These are phyloP conservation scores for Somion occarium DNA, from an alignment of 1,284 basidiomycete species.

Conservation along the genomic window DNA sequence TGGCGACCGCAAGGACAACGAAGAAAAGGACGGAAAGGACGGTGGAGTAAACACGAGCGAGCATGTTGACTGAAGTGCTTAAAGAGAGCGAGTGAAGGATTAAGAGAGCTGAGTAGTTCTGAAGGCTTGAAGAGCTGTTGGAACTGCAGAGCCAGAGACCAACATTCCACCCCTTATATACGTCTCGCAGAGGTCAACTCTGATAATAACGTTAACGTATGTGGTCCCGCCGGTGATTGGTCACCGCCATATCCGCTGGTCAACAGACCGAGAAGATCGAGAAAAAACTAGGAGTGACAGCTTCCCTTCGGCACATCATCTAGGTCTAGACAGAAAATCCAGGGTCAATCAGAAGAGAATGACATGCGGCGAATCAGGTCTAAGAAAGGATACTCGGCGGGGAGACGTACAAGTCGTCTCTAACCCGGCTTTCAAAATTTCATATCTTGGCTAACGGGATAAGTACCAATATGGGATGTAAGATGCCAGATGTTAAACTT, in stretches of 20 bases:
- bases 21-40: slow-evolving; percentile 7
- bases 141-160: background rate
- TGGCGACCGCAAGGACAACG: slow-evolving; percentile 9
- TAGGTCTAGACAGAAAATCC: background rate
- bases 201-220: background rate
- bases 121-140: background rate
- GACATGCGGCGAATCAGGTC: background rate
- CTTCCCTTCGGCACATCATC: background rate
- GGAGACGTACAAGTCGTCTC: background rate
- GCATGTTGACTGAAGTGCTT: background rate
- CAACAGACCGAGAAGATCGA: background rate
- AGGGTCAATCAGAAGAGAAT: background rate
- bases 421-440: background rate
- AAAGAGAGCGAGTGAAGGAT: background rate
- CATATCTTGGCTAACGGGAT: no score
- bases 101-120: background rate
- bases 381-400: background rate
- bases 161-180: background rate
- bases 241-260: background rate
- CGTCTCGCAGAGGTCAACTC: background rate
- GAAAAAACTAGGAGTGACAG: background rate
- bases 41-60: slow-evolving; percentile 2
- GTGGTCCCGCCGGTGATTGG: background rate
- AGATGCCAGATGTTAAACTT: no score
- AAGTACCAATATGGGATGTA: no score